phyloP scores from a whole-genome alignment of 805 yeast species.

The Saturnispora ahearnii region DNA sequence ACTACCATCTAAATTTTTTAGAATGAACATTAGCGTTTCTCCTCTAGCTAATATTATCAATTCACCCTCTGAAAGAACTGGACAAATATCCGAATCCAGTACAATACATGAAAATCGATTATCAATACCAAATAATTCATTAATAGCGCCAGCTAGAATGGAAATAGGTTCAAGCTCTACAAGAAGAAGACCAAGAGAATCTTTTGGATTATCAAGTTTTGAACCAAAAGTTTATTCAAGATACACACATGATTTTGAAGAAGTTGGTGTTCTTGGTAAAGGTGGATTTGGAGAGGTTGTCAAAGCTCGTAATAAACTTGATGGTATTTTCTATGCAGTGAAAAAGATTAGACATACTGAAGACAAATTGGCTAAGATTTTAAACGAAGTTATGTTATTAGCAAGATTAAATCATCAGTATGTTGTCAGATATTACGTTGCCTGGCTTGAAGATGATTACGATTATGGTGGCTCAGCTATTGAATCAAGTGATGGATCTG shows the following conservation, averaged over 20 bases:
- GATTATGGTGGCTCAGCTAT: slow-evolving; percentile 21
- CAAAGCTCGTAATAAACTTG: slow-evolving; percentile 88
- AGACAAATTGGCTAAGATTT: slow-evolving; percentile 66
- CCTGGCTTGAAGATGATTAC: slow-evolving; percentile 84
- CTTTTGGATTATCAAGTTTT: slow-evolving; percentile 20
- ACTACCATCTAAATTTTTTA: slow-evolving; percentile 70
- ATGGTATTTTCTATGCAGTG: slow-evolving; percentile 91
- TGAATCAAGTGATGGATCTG: slow-evolving; percentile 19
- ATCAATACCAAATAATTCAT: background rate
- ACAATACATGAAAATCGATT: background rate
- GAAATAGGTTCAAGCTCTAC: background rate
- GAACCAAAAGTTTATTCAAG: slow-evolving; percentile 42
- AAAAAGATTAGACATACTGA: slow-evolving; percentile 82
- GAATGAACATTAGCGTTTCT: slow-evolving; percentile 51
- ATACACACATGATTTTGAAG: slow-evolving; percentile 90
- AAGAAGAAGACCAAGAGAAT: slow-evolving; percentile 20
- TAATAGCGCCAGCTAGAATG: background rate
- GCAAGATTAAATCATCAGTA: slow-evolving; percentile 92
- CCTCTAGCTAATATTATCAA: slow-evolving; percentile 16
- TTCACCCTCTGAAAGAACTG: background rate
- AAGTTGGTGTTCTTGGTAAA: slow-evolving; percentile 78
- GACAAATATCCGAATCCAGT: background rate
- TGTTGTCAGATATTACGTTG: slow-evolving; percentile 93
- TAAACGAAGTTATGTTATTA: slow-evolving; percentile 85
- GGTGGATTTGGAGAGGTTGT: slow-evolving; percentile 99